Conservation (phyloP, 2,329 filamentous ascomycete genomes). For the Aureobasidium lini region DNA sequence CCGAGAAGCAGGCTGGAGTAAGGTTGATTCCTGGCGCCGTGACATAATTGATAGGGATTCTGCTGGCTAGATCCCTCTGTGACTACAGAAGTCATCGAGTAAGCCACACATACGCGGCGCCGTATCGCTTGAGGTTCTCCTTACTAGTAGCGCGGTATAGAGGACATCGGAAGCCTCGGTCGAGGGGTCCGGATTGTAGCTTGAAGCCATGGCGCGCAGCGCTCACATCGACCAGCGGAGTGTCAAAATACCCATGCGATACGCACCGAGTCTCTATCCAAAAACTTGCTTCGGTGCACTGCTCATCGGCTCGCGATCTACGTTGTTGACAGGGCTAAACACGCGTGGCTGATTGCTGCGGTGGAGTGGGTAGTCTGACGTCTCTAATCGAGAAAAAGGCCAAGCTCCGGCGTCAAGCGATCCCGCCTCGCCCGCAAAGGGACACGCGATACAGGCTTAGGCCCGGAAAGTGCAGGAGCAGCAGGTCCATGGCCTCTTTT, state of each 20-base stretch:
- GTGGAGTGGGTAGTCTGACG: conserved; percentile 1
- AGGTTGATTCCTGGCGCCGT: conserved; percentile 51
- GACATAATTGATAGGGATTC: conserved; percentile 56
- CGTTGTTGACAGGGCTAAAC: neutral
- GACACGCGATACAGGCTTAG: neutral
- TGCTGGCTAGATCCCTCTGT: conserved; percentile 52
- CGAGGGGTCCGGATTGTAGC: conserved; percentile 22
- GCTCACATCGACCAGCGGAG: neutral
- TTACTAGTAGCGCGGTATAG: conserved; percentile 25
- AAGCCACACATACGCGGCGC: conserved; percentile 1
- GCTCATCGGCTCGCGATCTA: neutral
- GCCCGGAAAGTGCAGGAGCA: neutral
- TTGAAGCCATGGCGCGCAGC: conserved; percentile 9
- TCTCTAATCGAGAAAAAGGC: neutral
- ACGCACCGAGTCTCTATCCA: neutral
- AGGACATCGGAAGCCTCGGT: conserved; percentile 19
- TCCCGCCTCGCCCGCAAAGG: neutral
- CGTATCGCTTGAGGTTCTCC: neutral
- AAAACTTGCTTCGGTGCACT: neutral
- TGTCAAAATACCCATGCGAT: conserved; percentile 6
- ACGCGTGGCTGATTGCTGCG: neutral
- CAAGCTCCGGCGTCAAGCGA: neutral
- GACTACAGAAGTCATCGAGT: conserved; percentile 36
- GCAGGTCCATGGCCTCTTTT: neutral
- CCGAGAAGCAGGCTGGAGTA: conserved; percentile 51